These are phyloP conservation scores for Dendrobium chrysotoxum DNA, from an alignment of 106 monocot species.

Conservation along the genomic window DNA sequence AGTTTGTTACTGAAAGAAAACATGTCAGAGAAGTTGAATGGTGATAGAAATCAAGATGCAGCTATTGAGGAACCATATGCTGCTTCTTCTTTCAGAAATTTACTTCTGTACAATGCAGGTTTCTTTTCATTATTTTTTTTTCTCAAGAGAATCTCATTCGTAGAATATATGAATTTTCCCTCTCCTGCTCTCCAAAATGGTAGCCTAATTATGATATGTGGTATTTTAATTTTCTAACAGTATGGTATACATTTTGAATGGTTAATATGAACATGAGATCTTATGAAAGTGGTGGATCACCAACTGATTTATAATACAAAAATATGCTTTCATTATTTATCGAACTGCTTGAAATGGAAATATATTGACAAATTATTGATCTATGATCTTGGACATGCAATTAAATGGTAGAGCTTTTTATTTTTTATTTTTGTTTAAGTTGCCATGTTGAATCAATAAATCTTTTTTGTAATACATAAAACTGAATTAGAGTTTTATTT, in stretches of 20 bases:
- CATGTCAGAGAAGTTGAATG: slow-evolving; percentile 16
- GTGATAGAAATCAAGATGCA: slow-evolving; percentile 16
- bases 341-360: background rate
- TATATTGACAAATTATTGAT: background rate
- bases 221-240: background rate
- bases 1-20: slow-evolving; percentile 10
- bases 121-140: background rate
- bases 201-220: background rate
- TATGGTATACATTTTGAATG: background rate
- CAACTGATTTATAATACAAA: background rate
- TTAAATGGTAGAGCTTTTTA: background rate
- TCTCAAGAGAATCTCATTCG: background rate
- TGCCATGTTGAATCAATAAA: background rate
- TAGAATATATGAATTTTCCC: background rate
- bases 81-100: slow-evolving; percentile 46
- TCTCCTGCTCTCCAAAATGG: background rate
- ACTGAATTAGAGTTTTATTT: background rate
- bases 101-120: slow-evolving; percentile 62
- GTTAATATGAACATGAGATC: background rate
- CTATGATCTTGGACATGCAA: background rate
- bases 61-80: slow-evolving; percentile 35
- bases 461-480: background rate
- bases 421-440: background rate
- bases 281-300: background rate
- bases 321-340: background rate